Evolutionary conservation across 2,329 filamentous ascomycete species (phyloP).

Genomic region (Fusarium aywerte): DNA sequence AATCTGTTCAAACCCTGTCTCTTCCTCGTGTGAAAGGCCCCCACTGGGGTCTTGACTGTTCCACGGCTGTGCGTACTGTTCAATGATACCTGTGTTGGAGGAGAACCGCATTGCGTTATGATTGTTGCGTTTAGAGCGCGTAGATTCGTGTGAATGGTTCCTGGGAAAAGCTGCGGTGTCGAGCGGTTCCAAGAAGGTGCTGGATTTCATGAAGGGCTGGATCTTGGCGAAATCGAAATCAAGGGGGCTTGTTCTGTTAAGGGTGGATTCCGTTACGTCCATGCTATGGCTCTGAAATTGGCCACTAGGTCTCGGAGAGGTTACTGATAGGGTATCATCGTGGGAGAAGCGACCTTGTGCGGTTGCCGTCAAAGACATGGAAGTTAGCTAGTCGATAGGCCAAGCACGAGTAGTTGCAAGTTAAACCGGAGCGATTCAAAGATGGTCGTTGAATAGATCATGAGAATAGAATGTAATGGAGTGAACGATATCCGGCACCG

Average conservation of each 20-base stretch:
- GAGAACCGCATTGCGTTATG: conserved; percentile 9
- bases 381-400: not conserved
- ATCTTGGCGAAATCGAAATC: conserved; percentile 26
- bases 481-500: not conserved
- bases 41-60: not conserved
- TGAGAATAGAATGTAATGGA: not conserved
- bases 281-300: not conserved
- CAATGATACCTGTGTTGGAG: conserved; percentile 25
- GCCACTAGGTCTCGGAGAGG: not conserved
- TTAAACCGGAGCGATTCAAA: not conserved
- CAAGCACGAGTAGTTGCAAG: not conserved
- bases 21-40: not conserved
- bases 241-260: conserved; percentile 27
- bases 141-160: not conserved
- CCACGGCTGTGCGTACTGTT: conserved; percentile 26
- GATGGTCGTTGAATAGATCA: not conserved
- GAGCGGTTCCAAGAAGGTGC: not conserved
- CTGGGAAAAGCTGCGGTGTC: not conserved
- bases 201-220: conserved; percentile 1
- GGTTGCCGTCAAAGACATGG: conserved; percentile 10
- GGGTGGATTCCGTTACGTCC: conserved; percentile 27
- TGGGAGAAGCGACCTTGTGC: not conserved
- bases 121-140: not conserved
- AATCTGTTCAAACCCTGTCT: not conserved
- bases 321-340: not conserved